Conservation (phyloP, 2,329 filamentous ascomycete genomes). For the Sclerotiophoma versabilis region DNA sequence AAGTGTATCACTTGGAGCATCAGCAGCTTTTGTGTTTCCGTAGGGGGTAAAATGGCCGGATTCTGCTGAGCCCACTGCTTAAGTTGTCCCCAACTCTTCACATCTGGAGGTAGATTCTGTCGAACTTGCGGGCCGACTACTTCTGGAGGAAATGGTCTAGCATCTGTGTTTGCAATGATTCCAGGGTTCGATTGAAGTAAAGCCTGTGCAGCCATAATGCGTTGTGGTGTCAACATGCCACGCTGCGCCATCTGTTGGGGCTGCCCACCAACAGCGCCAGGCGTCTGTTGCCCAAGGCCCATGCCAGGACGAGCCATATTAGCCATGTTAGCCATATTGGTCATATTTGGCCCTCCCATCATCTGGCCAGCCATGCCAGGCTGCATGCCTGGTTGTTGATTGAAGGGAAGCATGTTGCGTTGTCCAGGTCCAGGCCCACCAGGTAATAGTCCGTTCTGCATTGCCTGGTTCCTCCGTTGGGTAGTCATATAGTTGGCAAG, state of each 20-base stretch:
- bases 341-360: conserved; percentile 39
- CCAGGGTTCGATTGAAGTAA: conserved; percentile 44
- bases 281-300: conserved; percentile 37
- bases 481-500: conserved; percentile 34
- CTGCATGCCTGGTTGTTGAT: conserved; percentile 33
- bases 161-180: conserved; percentile 43
- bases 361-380: conserved; percentile 36
- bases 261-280: conserved; percentile 31
- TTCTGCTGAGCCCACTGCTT: conserved; percentile 62
- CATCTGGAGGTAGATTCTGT: conserved; percentile 54
- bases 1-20: conserved; percentile 54
- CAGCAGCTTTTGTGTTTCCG: conserved; percentile 41
- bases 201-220: conserved; percentile 33
- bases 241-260: conserved; percentile 39
- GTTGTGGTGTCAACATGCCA: conserved; percentile 34
- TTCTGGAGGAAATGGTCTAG: conserved; percentile 40
- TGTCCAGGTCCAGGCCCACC: conserved; percentile 33
- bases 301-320: conserved; percentile 37
- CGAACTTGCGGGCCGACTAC: conserved; percentile 34
- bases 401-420: conserved; percentile 40
- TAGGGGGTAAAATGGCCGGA: conserved; percentile 34
- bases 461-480: conserved; percentile 30
- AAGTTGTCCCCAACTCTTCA: conserved; percentile 64
- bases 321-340: conserved; percentile 34
- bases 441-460: conserved; percentile 32